These are phyloP conservation scores for Epichloe baconii DNA, from an alignment of 2,329 filamentous ascomycete genomes.

Conservation along the genomic window DNA sequence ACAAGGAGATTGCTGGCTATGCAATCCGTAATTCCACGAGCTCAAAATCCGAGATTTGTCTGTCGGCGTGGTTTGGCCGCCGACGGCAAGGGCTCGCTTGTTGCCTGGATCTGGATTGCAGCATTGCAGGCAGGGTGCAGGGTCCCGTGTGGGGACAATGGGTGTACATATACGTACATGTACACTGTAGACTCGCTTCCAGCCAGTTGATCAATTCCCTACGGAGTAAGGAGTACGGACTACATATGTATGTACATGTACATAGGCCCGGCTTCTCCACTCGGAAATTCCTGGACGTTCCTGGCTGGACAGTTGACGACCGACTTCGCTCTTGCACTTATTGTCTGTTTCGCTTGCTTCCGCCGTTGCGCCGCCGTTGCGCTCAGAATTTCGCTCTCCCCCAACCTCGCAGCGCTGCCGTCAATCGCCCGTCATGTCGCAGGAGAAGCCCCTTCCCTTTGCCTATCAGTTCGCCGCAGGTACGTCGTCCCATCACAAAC, in stretches of 20 bases:
- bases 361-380: background rate
- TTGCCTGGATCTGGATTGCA: too few species aligned
- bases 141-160: too few species aligned
- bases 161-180: too few species aligned
- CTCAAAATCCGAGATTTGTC: too few species aligned
- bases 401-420: conserved; percentile 6
- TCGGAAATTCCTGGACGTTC: background rate
- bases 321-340: conserved; percentile 2
- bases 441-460: conserved; percentile 72
- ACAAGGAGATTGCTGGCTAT: too few species aligned
- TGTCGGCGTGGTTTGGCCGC: too few species aligned
- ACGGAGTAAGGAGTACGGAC: too few species aligned
- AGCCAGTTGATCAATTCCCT: too few species aligned
- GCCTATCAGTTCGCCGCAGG: conserved; percentile 91
- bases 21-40: too few species aligned
- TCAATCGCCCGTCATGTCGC: conserved; percentile 40
- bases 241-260: too few species aligned
- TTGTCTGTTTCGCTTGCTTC: background rate
- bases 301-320: background rate
- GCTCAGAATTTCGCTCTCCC: background rate
- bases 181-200: too few species aligned
- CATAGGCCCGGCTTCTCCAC: background rate
- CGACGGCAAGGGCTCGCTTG: too few species aligned
- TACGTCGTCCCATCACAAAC: conserved; percentile 27
- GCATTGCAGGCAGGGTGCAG: background rate